phyloP scores from a whole-genome alignment of 192 early-diverging fungal genomes.

The Coemansia sp. region DNA sequence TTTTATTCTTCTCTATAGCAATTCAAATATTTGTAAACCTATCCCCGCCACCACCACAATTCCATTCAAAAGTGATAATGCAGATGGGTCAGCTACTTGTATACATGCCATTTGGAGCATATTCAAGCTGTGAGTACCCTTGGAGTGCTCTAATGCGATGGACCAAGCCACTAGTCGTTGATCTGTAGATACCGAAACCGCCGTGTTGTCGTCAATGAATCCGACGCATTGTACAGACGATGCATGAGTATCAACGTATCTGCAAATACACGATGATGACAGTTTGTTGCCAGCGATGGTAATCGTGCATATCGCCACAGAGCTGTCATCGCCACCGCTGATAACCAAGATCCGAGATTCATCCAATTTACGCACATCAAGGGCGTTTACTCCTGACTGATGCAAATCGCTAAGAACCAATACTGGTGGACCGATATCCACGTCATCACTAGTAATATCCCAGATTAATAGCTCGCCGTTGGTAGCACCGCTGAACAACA shows the following conservation, averaged over 20 bases:
- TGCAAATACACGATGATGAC: conserved; percentile 5
- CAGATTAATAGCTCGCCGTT: conserved; percentile 33
- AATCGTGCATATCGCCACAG: conserved; percentile 42
- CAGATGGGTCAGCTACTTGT: conserved; percentile 70
- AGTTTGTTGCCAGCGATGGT: conserved; percentile 11
- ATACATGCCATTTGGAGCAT: conserved; percentile 56
- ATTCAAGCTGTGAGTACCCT: conserved; percentile 11
- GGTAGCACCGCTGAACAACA: conserved; percentile 37
- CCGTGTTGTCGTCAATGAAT: neutral
- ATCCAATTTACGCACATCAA: conserved; percentile 46
- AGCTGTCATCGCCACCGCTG: conserved; percentile 83
- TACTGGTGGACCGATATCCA: conserved; percentile 26
- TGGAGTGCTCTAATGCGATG: conserved; percentile 12
- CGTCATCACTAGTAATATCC: conserved; percentile 14
- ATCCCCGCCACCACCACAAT: conserved; percentile 61
- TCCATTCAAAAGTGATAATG: conserved; percentile 14
- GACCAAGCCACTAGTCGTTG: conserved; percentile 69
- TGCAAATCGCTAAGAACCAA: conserved; percentile 47
- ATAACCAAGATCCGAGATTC: conserved; percentile 42
- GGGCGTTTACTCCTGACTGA: conserved; percentile 78
- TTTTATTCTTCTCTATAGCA: conserved; percentile 14
- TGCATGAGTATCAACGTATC: conserved; percentile 61
- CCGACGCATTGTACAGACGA: conserved; percentile 66
- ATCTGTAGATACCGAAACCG: conserved; percentile 64
- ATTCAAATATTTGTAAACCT: conserved; percentile 60